A percentile compares a stretch with the other conserved stretches of the same genome.
Evolutionary conservation across 192 early-diverging fungal genomes (phyloP).

Genomic region (Spinellus fusiger): DNA sequence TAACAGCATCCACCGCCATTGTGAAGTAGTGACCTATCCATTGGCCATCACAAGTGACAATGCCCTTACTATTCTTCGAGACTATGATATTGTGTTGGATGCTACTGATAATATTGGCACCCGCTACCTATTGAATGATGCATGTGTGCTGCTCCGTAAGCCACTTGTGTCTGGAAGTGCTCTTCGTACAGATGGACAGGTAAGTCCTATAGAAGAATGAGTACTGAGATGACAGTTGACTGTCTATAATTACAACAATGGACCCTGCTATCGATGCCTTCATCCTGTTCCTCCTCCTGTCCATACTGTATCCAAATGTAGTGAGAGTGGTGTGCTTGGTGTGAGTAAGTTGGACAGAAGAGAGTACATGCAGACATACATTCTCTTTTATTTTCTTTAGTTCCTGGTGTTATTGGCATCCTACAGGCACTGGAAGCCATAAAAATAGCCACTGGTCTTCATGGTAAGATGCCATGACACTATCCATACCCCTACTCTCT

Average conservation of each 20-base stretch:
- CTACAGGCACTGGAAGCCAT: slow-evolving; percentile 90
- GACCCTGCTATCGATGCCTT: slow-evolving; percentile 95
- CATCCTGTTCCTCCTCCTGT: slow-evolving; percentile 90
- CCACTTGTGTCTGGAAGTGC: slow-evolving; percentile 89
- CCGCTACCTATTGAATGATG: slow-evolving; percentile 92
- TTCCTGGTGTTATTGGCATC: slow-evolving; percentile 89
- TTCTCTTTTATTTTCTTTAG: slow-evolving; percentile 25
- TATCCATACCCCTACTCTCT: background rate
- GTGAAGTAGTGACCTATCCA: slow-evolving; percentile 59
- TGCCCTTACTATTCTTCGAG: slow-evolving; percentile 50
- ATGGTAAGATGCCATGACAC: background rate
- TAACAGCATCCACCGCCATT: slow-evolving; percentile 62
- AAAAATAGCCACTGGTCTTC: slow-evolving; percentile 63
- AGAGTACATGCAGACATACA: background rate
- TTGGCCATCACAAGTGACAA: slow-evolving; percentile 76
- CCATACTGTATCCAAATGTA: slow-evolving; percentile 83
- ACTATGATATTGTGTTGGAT: slow-evolving; percentile 86
- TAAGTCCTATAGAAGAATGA: slow-evolving; percentile 77
- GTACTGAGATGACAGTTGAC: slow-evolving; percentile 52
- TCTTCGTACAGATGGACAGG: slow-evolving; percentile 84
- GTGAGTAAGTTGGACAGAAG: slow-evolving; percentile 45
- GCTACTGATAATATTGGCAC: slow-evolving; percentile 94
- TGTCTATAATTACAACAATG: slow-evolving; percentile 83
- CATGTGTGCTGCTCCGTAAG: slow-evolving; percentile 75
- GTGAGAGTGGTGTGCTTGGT: slow-evolving; percentile 89